phyloP scores from a whole-genome alignment of 2,329 filamentous ascomycete species.

The Trichoderma arundinaceum region DNA sequence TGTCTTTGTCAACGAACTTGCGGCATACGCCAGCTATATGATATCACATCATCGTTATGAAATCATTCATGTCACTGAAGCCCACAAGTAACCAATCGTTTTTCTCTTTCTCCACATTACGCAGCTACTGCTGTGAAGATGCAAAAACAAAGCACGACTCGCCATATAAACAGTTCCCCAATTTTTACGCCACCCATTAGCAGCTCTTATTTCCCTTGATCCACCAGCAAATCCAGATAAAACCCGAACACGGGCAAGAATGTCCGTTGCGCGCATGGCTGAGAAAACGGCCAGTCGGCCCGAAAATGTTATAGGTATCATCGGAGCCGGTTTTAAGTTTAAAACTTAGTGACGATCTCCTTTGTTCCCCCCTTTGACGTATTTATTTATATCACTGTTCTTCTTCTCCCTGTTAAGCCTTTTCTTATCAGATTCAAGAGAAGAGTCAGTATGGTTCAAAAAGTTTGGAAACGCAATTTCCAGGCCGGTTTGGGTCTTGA shows the following conservation, averaged over 20 bases:
- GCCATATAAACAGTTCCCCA: slow-evolving; percentile 10
- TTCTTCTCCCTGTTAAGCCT: not conserved
- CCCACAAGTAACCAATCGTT: not conserved
- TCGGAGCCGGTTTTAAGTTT: slow-evolving; percentile 10
- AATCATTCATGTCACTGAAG: not conserved
- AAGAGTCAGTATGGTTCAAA: slow-evolving; percentile 44
- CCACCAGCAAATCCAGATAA: slow-evolving; percentile 26
- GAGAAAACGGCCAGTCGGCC: slow-evolving; percentile 8
- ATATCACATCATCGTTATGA: not conserved
- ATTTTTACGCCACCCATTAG: slow-evolving; percentile 15
- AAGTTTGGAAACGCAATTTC: slow-evolving; percentile 40
- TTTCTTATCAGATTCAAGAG: too few species aligned
- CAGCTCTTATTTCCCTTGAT: not conserved
- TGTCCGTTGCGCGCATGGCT: slow-evolving; percentile 10
- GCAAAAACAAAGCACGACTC: slow-evolving; percentile 9
- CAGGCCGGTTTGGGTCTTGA: slow-evolving; percentile 39
- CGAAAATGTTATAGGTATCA: slow-evolving; percentile 1
- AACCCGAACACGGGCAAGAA: slow-evolving; percentile 26
- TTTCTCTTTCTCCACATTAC: not conserved
- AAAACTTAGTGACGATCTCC: slow-evolving; percentile 4
- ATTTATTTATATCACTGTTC: not conserved
- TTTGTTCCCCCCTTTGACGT: not conserved
- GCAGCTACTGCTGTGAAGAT: not conserved
- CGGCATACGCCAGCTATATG: too few species aligned
- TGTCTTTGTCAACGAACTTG: too few species aligned